Base-by-base conservation (phyloP, 176 grass and related monocot species). In the Aechmea fasciata region DNA sequence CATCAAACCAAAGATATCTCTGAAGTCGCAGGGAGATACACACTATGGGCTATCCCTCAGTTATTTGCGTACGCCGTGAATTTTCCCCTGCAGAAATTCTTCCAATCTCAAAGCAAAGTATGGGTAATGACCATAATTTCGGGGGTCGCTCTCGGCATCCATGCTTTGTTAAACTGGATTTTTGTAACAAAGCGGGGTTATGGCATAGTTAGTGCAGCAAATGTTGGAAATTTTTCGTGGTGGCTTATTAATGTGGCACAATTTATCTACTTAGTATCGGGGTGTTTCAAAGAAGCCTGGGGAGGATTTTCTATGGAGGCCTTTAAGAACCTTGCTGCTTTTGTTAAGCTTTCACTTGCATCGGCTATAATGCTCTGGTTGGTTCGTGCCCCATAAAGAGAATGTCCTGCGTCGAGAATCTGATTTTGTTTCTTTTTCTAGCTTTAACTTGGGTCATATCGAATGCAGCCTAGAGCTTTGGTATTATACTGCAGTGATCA, bases 361-460 rank as follows among this genome's bases (percentile, higher is more conserved):
- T 83, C 74, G 11, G 80, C 74, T 4, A 41, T 65, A 29, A 77
- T 77, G 80, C 63, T 83, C 24, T 83, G 80, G 80, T 83, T 49
- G 14, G 3, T 49, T 41, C 33, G 10, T 12, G 11, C 13, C 15
- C 15, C 52, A 15, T 54, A n/a, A 54, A 54, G 52, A 15, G 15
- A 54, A 55, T 4, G 6, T 55, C n/a, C 9, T 13, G 1, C 3
- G 6, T n/a, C 52, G n/a, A 55, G 8, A 33, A 76, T 3, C 51
- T 67, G 51, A 78, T 70, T 63, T 6, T 41, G 28, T 22, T 62
- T n/a, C 24, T 55, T 49, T 62, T 48, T 11, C 15, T 55, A 14
- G 52, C 15, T 55, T 55, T 59, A 18, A 59, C n/a, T 9, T 59
- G 8, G 10, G 5, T 4, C 54, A 6, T 41, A 11, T 41, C 2